Evolutionary conservation across 805 yeast species (phyloP), one percentile per base, ranked within the genome.

Genomic region (Yamadazyma ubonensis): DNA sequence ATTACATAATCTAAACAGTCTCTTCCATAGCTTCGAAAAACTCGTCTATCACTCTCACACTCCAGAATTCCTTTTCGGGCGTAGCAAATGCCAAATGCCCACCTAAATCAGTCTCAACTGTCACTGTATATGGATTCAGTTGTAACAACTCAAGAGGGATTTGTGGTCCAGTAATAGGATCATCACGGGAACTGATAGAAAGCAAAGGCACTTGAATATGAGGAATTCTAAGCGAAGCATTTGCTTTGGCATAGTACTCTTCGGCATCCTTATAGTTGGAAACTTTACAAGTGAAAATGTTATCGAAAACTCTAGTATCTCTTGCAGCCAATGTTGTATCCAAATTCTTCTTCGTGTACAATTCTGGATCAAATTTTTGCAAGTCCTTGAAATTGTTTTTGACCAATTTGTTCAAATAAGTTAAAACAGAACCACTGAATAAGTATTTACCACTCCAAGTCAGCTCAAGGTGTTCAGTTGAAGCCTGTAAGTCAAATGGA

Each of bases 81-180:
- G 73, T 69, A 45, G 79, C 86, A 83, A 83, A 86, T n/a, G 86
- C 93, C 39, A 86, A 70, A 59, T 86, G 96, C 1, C 95, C 95
- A 5, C 96, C 96, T 38, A 75, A 67, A 29, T 74, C 70, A 5
- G 90, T 82, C 43, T 79, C 73, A 4, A 80, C 67, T 52, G 82
- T 49, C 31, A 75, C 61, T 23, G 78, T 61, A 53, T 73, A 78
- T 1, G 95, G 93, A 53, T 85, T 85, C 21, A 55, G 47, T 28
- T 53, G 46, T 15, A 76, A 70, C 44, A 79, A 82, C 11, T 54
- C 55, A 26, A 57, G 55, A 1, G 93, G 93, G 18, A 83, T 54
- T 16, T 67, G 57, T 2, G 66, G 64, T 10, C 84, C 79, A 10
- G 79, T 80, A 25, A 86, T 74, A 5, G 95, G 95, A 54, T 86